phyloP scores from a whole-genome alignment of 139 green algal genomes.

The Closterium sp. region DNA sequence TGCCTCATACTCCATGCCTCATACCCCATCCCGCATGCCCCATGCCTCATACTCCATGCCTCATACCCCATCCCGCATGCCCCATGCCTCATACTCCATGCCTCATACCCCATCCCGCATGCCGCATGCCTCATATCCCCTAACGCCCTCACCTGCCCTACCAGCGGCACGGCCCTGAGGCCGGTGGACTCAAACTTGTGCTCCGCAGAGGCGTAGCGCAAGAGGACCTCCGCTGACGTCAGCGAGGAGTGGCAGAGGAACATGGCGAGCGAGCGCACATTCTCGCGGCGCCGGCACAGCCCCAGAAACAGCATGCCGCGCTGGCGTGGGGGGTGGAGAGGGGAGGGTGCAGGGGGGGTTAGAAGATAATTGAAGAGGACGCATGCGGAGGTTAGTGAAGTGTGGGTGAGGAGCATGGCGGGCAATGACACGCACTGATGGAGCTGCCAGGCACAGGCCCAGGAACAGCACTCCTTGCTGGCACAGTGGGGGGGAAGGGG shows the following conservation, averaged over 20 bases:
- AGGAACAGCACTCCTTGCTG: not conserved
- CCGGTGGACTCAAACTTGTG: slow-evolving; percentile 1
- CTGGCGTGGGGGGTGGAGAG: not conserved
- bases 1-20: too few species aligned
- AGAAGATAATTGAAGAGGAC: not conserved
- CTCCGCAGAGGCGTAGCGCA: not conserved
- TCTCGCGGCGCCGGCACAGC: not conserved
- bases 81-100: too few species aligned
- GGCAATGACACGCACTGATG: not conserved
- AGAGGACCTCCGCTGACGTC: not conserved
- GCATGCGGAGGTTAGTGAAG: not conserved
- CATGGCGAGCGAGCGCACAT: not conserved
- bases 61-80: too few species aligned
- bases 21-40: too few species aligned
- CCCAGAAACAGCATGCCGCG: not conserved
- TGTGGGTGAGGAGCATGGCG: not conserved
- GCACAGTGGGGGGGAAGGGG: not conserved
- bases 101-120: too few species aligned
- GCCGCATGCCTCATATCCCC: too few species aligned
- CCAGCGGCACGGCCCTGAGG: not conserved
- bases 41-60: too few species aligned
- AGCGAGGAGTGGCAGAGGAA: not conserved
- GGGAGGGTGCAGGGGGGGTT: not conserved
- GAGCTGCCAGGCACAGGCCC: too few species aligned
- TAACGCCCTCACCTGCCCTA: not conserved